Base-by-base conservation (phyloP, 2,329 filamentous ascomycete genomes). In the Monosporascus sp. region DNA sequence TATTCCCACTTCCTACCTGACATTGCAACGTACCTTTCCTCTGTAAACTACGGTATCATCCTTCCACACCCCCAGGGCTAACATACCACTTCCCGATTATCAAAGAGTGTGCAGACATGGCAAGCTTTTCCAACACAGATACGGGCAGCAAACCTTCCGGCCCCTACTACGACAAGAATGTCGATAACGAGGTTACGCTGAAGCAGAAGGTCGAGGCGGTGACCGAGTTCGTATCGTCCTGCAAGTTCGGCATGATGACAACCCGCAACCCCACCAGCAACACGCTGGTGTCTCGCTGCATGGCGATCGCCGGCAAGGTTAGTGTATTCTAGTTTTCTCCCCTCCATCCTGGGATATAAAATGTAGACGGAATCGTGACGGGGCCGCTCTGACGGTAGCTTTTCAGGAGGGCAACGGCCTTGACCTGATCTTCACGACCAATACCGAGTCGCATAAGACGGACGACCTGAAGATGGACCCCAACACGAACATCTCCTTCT, bases 371-470 rank as follows among this genome's bases (percentile, higher is more conserved):
- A 14, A 35, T 35, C 31, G 11, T 35, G 31, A 35, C 31, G 31
- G 31, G 31, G 31, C 9, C 5, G 9, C 9, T 35, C 41, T 44
- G 14, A 44, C 20, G 14, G 11, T 27, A 53, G 35, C 15, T 51
- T 43, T 45, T 1, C 57, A 92, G 88, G 90, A 95, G 72, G 78
- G 80, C 57, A 86, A 86, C 58, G 88, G 88, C 64, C 79, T 92
- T 57, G 90, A 95, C 68, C 81, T 94, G 49, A 80, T 95, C 70
- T 95, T 95, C 80, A 86, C 92, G 76, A 91, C 90, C 66, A 96
- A 96, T 77, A 90, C 89, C 57, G 88, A 93, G 69, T 91, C 88
- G 15, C 85, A 89, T 73, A 96, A 96, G 78, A 90, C 89, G 8
- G 81, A 89, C 70, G 90, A 95, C 65, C 80, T 95, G 45, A 77